phyloP scores from a whole-genome alignment of 2,329 filamentous ascomycete genomes.

The Botryotinia calthae region DNA sequence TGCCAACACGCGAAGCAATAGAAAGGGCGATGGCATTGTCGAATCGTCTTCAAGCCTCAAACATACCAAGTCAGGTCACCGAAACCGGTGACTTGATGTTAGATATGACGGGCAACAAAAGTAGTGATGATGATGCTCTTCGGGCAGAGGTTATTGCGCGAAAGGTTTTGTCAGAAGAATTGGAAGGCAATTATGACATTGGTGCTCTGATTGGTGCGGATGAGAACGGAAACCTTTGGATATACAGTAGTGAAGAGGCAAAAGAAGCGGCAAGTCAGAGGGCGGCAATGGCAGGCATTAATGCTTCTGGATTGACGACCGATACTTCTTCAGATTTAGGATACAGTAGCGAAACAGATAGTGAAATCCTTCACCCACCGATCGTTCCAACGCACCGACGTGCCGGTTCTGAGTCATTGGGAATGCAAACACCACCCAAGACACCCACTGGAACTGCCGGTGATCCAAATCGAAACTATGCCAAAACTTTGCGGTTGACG shows the following conservation, averaged over 20 bases:
- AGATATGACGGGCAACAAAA: conserved; percentile 97
- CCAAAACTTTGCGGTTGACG: conserved; percentile 91
- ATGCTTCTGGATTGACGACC: conserved; percentile 27
- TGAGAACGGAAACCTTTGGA: conserved; percentile 97
- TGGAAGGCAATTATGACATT: conserved; percentile 95
- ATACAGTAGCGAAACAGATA: conserved; percentile 85
- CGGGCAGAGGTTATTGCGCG: conserved; percentile 90
- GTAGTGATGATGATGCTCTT: conserved; percentile 86
- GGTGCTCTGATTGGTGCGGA: conserved; percentile 93
- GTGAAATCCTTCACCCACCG: conserved; percentile 52
- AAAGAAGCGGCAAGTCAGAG: conserved; percentile 81
- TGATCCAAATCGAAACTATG: conserved; percentile 82
- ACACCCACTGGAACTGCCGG: conserved; percentile 63
- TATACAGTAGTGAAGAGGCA: conserved; percentile 95
- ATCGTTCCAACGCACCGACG: conserved; percentile 50
- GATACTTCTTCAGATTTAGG: conserved; percentile 90
- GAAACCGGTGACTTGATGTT: conserved; percentile 93
- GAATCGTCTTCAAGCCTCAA: conserved; percentile 80
- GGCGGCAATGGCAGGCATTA: conserved; percentile 50
- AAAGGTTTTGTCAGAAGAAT: conserved; percentile 86
- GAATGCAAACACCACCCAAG: conserved; percentile 62
- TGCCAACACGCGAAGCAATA: conserved; percentile 72
- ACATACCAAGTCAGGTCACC: conserved; percentile 91
- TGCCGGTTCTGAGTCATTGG: conserved; percentile 56
- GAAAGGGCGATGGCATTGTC: conserved; percentile 81